Conservation (phyloP, 2,329 filamentous ascomycete species). For the Fulvia fulva region DNA sequence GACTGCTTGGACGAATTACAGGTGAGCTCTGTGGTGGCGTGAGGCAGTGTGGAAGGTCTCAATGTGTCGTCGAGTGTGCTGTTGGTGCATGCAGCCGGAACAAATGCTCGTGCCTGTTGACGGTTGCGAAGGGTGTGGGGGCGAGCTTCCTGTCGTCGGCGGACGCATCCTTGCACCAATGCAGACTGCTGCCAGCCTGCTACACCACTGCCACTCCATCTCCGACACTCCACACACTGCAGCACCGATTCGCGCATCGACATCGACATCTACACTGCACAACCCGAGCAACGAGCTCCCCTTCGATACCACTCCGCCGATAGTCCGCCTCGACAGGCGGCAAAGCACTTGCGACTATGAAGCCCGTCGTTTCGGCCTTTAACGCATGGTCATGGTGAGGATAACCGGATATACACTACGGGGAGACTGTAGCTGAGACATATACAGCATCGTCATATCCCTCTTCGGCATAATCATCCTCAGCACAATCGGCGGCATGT, state of each 20-base stretch:
- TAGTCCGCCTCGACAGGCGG: conserved; percentile 7
- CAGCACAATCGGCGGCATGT: conserved; percentile 66
- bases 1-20: too few species aligned
- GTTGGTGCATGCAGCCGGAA: not conserved
- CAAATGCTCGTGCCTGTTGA: conserved; percentile 2
- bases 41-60: not conserved
- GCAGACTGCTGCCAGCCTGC: not conserved
- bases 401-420: not conserved
- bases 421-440: conserved; percentile 3
- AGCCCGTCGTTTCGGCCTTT: conserved; percentile 85
- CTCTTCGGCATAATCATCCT: conserved; percentile 63
- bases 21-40: not conserved
- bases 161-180: not conserved
- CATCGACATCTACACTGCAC: not conserved
- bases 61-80: not conserved
- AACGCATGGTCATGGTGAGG: conserved; percentile 91
- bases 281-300: not conserved
- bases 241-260: not conserved
- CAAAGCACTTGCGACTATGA: conserved; percentile 61
- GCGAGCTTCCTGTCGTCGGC: not conserved
- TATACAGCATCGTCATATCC: conserved; percentile 64
- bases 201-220: not conserved
- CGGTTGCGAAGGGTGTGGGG: not conserved
- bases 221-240: not conserved
- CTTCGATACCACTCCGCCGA: not conserved